A percentile compares a stretch with the other conserved stretches of the same genome.
Conservation (phyloP, 2,329 filamentous ascomycete genomes). For the Sporothrix globosa region DNA sequence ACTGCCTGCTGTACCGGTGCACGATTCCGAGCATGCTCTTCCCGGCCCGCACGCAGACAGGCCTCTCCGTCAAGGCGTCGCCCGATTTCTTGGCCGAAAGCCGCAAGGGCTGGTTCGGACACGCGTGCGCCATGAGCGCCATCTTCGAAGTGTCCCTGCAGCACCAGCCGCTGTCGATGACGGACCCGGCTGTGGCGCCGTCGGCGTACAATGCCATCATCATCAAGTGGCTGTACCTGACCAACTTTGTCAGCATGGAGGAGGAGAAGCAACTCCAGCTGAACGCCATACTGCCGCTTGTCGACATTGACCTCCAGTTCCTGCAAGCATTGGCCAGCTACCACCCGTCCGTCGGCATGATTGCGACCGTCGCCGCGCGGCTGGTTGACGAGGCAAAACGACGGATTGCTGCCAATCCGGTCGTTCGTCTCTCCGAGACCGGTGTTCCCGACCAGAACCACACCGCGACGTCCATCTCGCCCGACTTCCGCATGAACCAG, state of each 20-base stretch:
- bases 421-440: background rate
- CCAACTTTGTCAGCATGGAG: slow-evolving; percentile 8
- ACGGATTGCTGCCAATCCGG: background rate
- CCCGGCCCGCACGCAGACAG: slow-evolving; percentile 11
- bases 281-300: background rate
- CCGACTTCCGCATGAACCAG: slow-evolving; percentile 19
- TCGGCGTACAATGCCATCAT: slow-evolving; percentile 29
- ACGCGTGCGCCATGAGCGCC: slow-evolving; percentile 25
- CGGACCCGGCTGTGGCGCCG: slow-evolving; percentile 17
- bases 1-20: slow-evolving; percentile 26
- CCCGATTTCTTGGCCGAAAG: slow-evolving; percentile 25
- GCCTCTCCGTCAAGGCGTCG: slow-evolving; percentile 15
- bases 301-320: slow-evolving; percentile 18
- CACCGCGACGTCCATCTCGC: background rate
- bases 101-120: slow-evolving; percentile 25
- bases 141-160: slow-evolving; percentile 28
- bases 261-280: background rate
- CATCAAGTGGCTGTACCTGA: slow-evolving; percentile 27
- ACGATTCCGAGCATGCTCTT: slow-evolving; percentile 27
- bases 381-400: slow-evolving; percentile 15
- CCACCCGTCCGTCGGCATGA: slow-evolving; percentile 17
- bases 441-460: background rate
- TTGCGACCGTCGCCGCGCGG: background rate
- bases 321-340: background rate
- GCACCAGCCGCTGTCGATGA: slow-evolving; percentile 23